Percentiles rank a stretch among this genome's conserved stretches.
Conservation (phyloP, 805 yeast species). For the Kuraishia capsulata region DNA sequence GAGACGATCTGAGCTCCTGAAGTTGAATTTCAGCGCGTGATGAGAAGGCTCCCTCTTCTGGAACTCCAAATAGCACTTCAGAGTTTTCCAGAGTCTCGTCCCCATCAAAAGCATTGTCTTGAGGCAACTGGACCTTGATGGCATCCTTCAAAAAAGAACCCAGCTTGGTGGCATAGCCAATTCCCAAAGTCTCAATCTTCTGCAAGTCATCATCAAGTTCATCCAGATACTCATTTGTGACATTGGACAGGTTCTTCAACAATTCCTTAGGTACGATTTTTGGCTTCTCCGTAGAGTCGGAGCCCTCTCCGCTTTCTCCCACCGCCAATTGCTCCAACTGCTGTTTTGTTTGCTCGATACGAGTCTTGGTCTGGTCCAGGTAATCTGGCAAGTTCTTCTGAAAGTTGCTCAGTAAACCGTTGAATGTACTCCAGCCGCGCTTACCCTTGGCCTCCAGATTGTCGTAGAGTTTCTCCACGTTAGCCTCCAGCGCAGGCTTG, state of each 20-base stretch:
- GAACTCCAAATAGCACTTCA: conserved; percentile 34
- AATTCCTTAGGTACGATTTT: conserved; percentile 9
- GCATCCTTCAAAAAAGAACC: conserved; percentile 38
- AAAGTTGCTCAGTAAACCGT: conserved; percentile 24
- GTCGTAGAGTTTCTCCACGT: conserved; percentile 28
- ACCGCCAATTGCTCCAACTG: conserved; percentile 5
- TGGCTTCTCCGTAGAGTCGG: too few species aligned
- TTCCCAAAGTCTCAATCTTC: conserved; percentile 61
- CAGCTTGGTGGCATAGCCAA: conserved; percentile 45
- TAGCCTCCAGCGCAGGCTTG: conserved; percentile 34
- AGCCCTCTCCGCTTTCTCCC: conserved; percentile 7
- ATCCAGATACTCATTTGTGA: conserved; percentile 59
- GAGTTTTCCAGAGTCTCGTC: conserved; percentile 16
- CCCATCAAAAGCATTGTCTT: conserved; percentile 5
- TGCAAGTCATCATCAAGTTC: conserved; percentile 69
- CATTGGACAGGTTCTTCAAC: conserved; percentile 16
- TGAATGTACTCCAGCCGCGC: conserved; percentile 23
- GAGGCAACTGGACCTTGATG: conserved; percentile 19
- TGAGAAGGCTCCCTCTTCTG: conserved; percentile 30
- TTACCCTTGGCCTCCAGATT: conserved; percentile 32
- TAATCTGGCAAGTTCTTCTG: conserved; percentile 23
- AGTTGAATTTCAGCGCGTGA: conserved; percentile 59
- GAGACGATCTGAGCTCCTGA: conserved; percentile 41
- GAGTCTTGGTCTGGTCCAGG: conserved; percentile 14
- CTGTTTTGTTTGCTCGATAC: conserved; percentile 14